Evolutionary conservation across 148 eudicot species (phyloP), one percentile per base, ranked within the genome.

Genomic region (Rhododendron ferrugineum): DNA sequence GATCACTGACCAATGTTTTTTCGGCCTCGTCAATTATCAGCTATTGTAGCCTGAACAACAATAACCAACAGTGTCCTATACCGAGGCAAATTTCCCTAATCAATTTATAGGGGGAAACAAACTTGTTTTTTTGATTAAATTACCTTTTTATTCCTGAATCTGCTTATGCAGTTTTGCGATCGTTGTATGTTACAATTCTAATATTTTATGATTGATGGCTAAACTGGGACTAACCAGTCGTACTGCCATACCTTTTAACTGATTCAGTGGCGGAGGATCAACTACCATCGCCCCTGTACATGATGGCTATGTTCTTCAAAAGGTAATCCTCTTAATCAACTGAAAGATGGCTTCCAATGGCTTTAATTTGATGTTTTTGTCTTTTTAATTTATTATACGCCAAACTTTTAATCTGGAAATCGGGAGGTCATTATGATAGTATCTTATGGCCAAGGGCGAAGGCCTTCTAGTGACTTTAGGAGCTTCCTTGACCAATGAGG

Each of bases 241-340:
- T 30, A 40, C 70, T 64, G 30, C 76, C 42, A 49, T 46, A 26
- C 85, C 64, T 87, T n/a, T 54, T 84, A 49, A 42, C 86, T 86
- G 83, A 83, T 89, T 73, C 90, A 96, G 99, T 80, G 99, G 99
- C 80, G 99, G 99, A 92, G 99, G 99, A 87, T 96, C 95, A 80
- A 96, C 99, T 77, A 95, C 96, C 74, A 91, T 96, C 85, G 96
- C 96, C 84, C 99, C 99, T n/a, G 99, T 96, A 18, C 99, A 96
- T 86, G 99, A 95, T 92, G 98, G 99, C 87, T 96, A 94, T 89
- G 98, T 96, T 85, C 97, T 96, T 88, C 99, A 94, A 89, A 96
- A 96, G 98, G 99, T 96, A 93, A 81, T 58, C 81, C 72, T 64
- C 58, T 79, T 80, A 50, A 70, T 8, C 13, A 49, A 84, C 30